These are phyloP conservation scores for Aureobasidium pullulans DNA, from an alignment of 2,329 filamentous ascomycete genomes.

Conservation along the genomic window DNA sequence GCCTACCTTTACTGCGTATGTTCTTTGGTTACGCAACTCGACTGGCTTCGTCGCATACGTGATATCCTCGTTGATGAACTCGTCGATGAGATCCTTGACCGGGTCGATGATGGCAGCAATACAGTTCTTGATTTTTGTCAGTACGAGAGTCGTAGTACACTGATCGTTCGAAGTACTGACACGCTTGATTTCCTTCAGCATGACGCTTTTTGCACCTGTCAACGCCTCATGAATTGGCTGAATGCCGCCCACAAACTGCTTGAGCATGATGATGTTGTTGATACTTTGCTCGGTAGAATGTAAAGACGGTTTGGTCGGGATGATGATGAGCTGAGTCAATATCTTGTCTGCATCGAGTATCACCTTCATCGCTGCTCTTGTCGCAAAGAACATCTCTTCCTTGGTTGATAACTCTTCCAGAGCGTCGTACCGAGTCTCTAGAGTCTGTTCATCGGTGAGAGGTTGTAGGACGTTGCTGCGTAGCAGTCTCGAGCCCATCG, in stretches of 20 bases:
- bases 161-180: background rate
- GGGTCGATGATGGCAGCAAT: conserved; percentile 52
- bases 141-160: background rate
- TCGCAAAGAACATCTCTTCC: conserved; percentile 75
- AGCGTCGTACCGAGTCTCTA: conserved; percentile 70
- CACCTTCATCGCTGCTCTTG: conserved; percentile 66
- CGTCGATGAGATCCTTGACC: conserved; percentile 58
- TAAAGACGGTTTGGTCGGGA: conserved; percentile 59
- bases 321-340: conserved; percentile 74
- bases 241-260: conserved; percentile 67
- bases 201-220: conserved; percentile 52
- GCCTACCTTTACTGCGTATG: conserved; percentile 72
- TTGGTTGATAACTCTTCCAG: conserved; percentile 73
- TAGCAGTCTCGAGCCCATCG: conserved; percentile 80
- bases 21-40: conserved; percentile 81
- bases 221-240: conserved; percentile 62
- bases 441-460: conserved; percentile 61
- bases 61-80: conserved; percentile 73
- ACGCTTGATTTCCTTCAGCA: conserved; percentile 61
- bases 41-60: conserved; percentile 70
- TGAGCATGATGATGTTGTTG: conserved; percentile 80
- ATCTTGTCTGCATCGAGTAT: conserved; percentile 76
- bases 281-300: conserved; percentile 70
- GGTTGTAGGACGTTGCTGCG: conserved; percentile 85
- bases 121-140: conserved; percentile 48